Base-by-base conservation (phyloP, 768 basidiomycete species). In the Naganishia randhawae region DNA sequence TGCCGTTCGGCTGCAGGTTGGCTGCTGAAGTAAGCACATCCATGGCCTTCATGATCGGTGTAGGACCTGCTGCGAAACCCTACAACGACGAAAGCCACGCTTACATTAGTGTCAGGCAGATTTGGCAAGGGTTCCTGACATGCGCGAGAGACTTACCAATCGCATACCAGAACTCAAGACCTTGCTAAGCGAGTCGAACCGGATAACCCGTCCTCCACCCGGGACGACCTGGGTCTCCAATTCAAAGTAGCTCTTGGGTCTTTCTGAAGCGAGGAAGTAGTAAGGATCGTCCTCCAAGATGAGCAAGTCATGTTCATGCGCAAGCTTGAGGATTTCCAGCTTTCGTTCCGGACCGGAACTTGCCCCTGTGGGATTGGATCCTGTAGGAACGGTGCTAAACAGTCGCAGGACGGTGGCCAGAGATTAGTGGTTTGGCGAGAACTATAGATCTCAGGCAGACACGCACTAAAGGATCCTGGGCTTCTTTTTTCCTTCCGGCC, bases 131-230 rank as follows among this genome's bases (percentile, higher is more conserved):
- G 5, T 42, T 17, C 27, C 42, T 19, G 22, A 9, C 13, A 5
- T 39, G 14, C 27, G 31, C 33, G 35, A 32, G n/a, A 7, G 19
- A 57, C 73, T 70, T 37, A 71, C 63, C 33, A 77, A 54, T 32
- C 76, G 68, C 72, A 78, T 66, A 67, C 81, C 81, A 22, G 78
- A 80, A 50, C 77, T 77, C 19, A 82, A 83, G 50, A 94, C 82
- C 81, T 96, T 96, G 65, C 89, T 91, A 64, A 95, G 83, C 75
- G 89, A 91, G 76, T 96, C 93, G 77, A 95, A 92, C 45, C 93
- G 86, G 22, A 95, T 73, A 42, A 95, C 91, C 14, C 88, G 85
- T 2, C 93, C 93, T 27, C 85, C 84, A 72, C 86, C 85, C 1
- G 78, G 80, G 9, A 84, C 83, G 71, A 85, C 84, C 63, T 86